Evolutionary conservation across 106 monocot species (phyloP).

Genomic region (Apostasia shenzhenica): DNA sequence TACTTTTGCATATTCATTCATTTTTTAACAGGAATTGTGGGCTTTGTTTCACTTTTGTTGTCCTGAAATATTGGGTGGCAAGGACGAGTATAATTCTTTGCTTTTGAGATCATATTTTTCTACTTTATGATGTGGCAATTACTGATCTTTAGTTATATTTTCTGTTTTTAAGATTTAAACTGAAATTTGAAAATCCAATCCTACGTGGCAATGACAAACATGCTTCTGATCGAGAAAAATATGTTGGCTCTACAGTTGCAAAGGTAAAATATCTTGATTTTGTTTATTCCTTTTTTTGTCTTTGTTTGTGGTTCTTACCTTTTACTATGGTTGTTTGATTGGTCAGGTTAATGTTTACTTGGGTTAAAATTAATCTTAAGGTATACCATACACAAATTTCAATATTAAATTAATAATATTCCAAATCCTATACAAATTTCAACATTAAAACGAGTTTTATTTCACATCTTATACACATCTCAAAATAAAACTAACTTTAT

Average conservation of each 20-base stretch:
- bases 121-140: background rate
- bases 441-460: too few species aligned
- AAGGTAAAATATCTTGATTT: constrained; percentile 39
- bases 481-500: too few species aligned
- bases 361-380: too few species aligned
- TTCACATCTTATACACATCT: too few species aligned
- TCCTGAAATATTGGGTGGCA: constrained; percentile 83
- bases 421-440: too few species aligned
- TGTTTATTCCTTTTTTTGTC: background rate
- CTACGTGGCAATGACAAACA: constrained; percentile 88
- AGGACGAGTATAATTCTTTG: constrained; percentile 51
- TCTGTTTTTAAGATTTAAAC: constrained; percentile 65
- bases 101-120: background rate
- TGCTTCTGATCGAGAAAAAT: constrained; percentile 81
- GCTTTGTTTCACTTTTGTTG: constrained; percentile 94
- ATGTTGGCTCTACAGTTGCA: constrained; percentile 86
- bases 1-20: background rate
- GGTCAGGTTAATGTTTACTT: too few species aligned
- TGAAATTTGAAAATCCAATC: constrained; percentile 71
- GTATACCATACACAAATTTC: too few species aligned
- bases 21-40: constrained; percentile 74
- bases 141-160: background rate
- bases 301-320: background rate
- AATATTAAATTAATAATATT: too few species aligned
- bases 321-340: background rate